phyloP scores from a whole-genome alignment of 345 rosid species.

The Euclidium syriacum region DNA sequence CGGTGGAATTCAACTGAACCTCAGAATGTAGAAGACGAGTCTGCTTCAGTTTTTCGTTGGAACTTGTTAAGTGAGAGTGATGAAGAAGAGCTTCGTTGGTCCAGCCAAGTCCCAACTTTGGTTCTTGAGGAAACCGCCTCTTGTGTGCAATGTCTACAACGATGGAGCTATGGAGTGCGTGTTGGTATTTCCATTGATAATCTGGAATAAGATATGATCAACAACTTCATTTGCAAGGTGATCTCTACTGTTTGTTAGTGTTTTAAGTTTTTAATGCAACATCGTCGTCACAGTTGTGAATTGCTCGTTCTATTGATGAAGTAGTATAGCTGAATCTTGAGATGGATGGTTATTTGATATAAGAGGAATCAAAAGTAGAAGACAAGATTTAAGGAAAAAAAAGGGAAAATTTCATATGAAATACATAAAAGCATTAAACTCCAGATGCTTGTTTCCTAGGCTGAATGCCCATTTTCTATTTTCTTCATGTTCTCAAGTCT shows the following conservation, averaged over 20 bases:
- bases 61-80: slow-evolving; percentile 29
- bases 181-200: slow-evolving; percentile 37
- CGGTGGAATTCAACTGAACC: too few species aligned
- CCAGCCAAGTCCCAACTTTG: too few species aligned
- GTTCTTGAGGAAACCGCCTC: too few species aligned
- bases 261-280: slow-evolving; percentile 27
- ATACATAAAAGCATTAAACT: neutral
- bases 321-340: neutral
- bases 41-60: slow-evolving; percentile 39
- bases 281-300: neutral
- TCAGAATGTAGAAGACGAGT: slow-evolving; percentile 39
- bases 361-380: slow-evolving; percentile 17
- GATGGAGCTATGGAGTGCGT: too few species aligned
- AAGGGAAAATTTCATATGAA: neutral
- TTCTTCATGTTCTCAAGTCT: slow-evolving; percentile 68
- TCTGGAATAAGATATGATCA: slow-evolving; percentile 47
- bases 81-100: slow-evolving; percentile 36
- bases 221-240: slow-evolving; percentile 41
- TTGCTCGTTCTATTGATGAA: neutral
- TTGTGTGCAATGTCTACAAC: too few species aligned
- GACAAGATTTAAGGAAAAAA: neutral
- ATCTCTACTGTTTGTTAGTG: slow-evolving; percentile 41
- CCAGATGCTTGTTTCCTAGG: neutral
- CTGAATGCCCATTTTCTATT: slow-evolving; percentile 28
- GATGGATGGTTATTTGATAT: slow-evolving; percentile 13